These are phyloP conservation scores for Trichoderma simmonsii DNA, from an alignment of 2,329 filamentous ascomycete genomes.

Conservation along the genomic window DNA sequence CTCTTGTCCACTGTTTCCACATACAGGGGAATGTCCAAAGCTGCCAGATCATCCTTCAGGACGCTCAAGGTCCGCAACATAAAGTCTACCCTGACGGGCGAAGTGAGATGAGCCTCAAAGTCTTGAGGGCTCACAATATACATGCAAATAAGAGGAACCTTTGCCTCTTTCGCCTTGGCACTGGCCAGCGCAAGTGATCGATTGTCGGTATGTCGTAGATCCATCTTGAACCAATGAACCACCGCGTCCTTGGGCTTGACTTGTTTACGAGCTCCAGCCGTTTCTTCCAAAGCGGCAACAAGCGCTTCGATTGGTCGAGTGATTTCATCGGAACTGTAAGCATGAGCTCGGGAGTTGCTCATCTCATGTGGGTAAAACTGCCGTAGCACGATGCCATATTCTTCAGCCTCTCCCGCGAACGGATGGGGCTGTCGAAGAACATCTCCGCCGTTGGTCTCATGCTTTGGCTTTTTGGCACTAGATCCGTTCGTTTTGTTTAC, in stretches of 20 bases:
- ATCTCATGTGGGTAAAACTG: constrained; percentile 85
- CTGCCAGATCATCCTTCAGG: constrained; percentile 63
- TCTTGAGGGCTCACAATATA: constrained; percentile 83
- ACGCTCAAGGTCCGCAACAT: constrained; percentile 67
- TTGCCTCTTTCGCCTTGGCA: constrained; percentile 60
- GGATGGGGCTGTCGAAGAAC: constrained; percentile 46
- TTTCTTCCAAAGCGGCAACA: constrained; percentile 58
- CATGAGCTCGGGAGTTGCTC: constrained; percentile 71
- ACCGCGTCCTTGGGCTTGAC: constrained; percentile 60
- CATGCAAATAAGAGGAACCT: constrained; percentile 69
- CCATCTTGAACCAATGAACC: constrained; percentile 88
- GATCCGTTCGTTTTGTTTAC: constrained; percentile 23
- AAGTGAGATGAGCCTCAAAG: constrained; percentile 74
- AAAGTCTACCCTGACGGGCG: constrained; percentile 74
- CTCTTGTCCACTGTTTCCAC: constrained; percentile 69
- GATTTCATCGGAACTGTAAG: constrained; percentile 68
- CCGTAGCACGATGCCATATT: constrained; percentile 63
- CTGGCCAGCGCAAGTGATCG: constrained; percentile 65
- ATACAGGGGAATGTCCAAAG: constrained; percentile 73
- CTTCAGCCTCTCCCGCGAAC: constrained; percentile 44
- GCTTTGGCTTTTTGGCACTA: constrained; percentile 36
- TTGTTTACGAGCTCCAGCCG: constrained; percentile 49
- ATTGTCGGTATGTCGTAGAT: constrained; percentile 73
- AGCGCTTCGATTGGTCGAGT: constrained; percentile 72
- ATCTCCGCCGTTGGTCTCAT: constrained; percentile 26